A percentile compares a stretch with the other conserved stretches of the same genome.
Conservation (phyloP, 768 basidiomycete species). For the Mycena metata region DNA sequence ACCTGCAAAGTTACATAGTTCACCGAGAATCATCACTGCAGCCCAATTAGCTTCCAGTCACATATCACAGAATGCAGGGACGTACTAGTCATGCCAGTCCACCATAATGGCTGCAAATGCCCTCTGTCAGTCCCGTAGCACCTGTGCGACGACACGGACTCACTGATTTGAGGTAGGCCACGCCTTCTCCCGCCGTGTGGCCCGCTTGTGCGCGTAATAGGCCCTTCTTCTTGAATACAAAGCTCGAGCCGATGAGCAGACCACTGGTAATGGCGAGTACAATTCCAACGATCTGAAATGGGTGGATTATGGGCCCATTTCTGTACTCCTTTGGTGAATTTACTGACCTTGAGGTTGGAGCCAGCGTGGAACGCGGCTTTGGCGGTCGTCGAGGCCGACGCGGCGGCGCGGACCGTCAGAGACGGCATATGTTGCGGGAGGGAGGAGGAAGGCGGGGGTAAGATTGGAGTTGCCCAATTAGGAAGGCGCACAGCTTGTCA, state of each 20-base stretch:
- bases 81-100: conserved; percentile 91
- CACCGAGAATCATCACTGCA: conserved; percentile 92
- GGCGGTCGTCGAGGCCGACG: conserved; percentile 13
- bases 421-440: conserved; percentile 12
- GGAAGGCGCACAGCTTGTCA: conserved; percentile 16
- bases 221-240: conserved; percentile 99
- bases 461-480: conserved; percentile 26
- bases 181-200: conserved; percentile 84
- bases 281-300: conserved; percentile 76
- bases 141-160: conserved; percentile 46
- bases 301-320: conserved; percentile 7
- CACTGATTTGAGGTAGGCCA: conserved; percentile 95
- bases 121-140: conserved; percentile 32
- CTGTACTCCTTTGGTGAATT: background rate
- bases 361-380: conserved; percentile 14
- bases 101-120: conserved; percentile 81
- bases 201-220: conserved; percentile 86
- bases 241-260: conserved; percentile 90
- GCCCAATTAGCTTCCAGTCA: conserved; percentile 7
- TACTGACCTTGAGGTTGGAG: conserved; percentile 20
- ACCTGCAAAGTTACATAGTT: conserved; percentile 90
- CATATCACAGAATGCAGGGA: conserved; percentile 26
- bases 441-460: conserved; percentile 10
- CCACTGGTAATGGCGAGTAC: conserved; percentile 84
- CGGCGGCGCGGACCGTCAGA: background rate